phyloP scores from a whole-genome alignment of 1,284 basidiomycete genomes.

The Moniliophthora roreri region DNA sequence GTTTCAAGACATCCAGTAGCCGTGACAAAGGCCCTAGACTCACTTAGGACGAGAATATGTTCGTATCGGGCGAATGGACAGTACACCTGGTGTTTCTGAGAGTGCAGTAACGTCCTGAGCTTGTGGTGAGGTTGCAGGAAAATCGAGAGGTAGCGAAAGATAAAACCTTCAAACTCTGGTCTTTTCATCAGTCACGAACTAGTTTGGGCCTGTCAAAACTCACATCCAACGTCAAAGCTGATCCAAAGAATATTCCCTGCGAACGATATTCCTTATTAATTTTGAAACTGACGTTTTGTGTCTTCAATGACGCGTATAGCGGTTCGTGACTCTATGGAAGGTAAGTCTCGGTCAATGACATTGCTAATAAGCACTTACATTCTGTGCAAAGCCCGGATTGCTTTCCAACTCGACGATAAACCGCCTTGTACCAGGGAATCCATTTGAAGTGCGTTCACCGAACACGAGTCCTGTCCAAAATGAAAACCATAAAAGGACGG shows the following conservation, averaged over 20 bases:
- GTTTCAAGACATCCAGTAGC: too few species aligned
- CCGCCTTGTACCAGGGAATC: too few species aligned
- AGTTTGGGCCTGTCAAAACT: not conserved
- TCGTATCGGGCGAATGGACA: slow-evolving; percentile 37
- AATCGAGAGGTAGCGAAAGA: not conserved
- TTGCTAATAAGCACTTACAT: too few species aligned
- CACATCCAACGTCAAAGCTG: not conserved
- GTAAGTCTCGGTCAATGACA: too few species aligned
- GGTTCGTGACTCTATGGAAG: too few species aligned
- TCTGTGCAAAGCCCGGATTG: too few species aligned
- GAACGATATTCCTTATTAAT: not conserved
- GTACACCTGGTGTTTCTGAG: slow-evolving; percentile 32
- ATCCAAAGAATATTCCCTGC: not conserved
- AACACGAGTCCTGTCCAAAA: too few species aligned
- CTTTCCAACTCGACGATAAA: too few species aligned
- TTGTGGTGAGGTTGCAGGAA: too few species aligned
- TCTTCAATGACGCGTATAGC: not conserved
- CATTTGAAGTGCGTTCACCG: too few species aligned
- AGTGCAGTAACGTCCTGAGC: slow-evolving; percentile 33
- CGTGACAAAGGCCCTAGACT: slow-evolving; percentile 2
- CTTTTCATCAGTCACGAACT: too few species aligned
- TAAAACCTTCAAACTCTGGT: not conserved
- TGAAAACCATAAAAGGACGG: too few species aligned
- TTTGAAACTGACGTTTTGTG: not conserved
- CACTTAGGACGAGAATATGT: slow-evolving; percentile 33